Percentiles rank a stretch among this genome's conserved stretches.
phyloP scores from a whole-genome alignment of 306 rosid species.

The Trifolium pratense region DNA sequence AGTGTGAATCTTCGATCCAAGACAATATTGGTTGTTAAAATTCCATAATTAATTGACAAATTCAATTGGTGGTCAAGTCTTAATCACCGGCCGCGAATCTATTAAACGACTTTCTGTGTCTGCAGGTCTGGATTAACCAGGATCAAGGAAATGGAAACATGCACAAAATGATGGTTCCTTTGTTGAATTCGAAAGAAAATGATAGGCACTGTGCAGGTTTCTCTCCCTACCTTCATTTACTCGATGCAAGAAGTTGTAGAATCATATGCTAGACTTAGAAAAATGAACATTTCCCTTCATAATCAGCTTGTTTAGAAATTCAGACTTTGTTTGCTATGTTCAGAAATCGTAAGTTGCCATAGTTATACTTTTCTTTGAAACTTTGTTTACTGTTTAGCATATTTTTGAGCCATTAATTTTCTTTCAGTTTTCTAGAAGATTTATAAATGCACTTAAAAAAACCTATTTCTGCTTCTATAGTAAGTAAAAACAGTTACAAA shows the following conservation, averaged over 20 bases:
- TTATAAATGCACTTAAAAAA: too few relatives aligned
- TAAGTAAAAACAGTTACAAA: too few relatives aligned
- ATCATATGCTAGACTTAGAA: not conserved
- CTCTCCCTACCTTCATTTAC: too few relatives aligned
- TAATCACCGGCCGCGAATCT: conserved; percentile 5
- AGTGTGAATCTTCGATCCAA: too few relatives aligned
- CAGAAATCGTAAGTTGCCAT: not conserved
- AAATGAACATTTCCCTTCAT: not conserved
- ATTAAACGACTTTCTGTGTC: conserved; percentile 22
- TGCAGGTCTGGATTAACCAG: conserved; percentile 62
- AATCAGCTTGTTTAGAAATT: not conserved
- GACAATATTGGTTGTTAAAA: too few relatives aligned
- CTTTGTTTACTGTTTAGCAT: too few relatives aligned
- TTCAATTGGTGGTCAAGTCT: conserved; percentile 15
- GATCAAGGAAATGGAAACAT: conserved; percentile 88
- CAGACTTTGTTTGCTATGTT: not conserved
- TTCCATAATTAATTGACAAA: too few relatives aligned
- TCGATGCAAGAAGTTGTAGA: not conserved
- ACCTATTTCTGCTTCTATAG: too few relatives aligned
- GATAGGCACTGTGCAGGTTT: too few relatives aligned
- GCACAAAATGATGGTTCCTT: conserved; percentile 91
- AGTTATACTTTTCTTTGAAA: not conserved
- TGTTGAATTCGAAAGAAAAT: conserved; percentile 63
- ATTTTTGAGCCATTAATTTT: too few relatives aligned
- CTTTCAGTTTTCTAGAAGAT: too few relatives aligned